Conservation (phyloP, 768 basidiomycete species). For the Suillus subluteus region DNA sequence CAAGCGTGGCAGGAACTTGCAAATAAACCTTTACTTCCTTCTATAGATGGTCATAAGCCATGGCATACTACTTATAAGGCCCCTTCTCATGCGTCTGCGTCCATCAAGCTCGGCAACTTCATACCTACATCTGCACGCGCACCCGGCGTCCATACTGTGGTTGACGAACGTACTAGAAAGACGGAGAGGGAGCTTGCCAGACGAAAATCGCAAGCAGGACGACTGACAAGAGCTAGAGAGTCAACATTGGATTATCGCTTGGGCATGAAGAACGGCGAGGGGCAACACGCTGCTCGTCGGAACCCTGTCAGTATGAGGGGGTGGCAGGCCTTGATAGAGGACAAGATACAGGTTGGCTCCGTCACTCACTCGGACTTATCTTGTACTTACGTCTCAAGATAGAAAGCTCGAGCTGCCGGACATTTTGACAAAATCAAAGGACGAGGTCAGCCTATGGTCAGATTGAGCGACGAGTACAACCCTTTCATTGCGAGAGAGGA, state of each 20-base stretch:
- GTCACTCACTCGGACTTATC: background rate
- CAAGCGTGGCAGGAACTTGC: constrained; percentile 27
- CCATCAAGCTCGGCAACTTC: constrained; percentile 56
- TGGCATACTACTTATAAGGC: constrained; percentile 72
- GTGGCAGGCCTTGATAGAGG: constrained; percentile 77
- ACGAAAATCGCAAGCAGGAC: constrained; percentile 53
- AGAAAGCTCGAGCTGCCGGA: constrained; percentile 72
- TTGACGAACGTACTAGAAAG: constrained; percentile 43
- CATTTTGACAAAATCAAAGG: constrained; percentile 76
- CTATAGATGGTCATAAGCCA: constrained; percentile 59
- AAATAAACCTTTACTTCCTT: constrained; percentile 55
- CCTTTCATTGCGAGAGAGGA: constrained; percentile 77
- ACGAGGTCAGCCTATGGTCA: constrained; percentile 54
- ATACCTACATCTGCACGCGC: constrained; percentile 28
- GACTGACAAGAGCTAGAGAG: constrained; percentile 68
- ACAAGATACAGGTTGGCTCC: constrained; percentile 70
- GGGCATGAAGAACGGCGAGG: constrained; percentile 40
- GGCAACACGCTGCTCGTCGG: constrained; percentile 30
- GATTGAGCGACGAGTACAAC: constrained; percentile 52
- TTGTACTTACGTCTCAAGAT: constrained; percentile 11
- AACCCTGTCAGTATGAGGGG: constrained; percentile 73
- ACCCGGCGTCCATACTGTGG: constrained; percentile 23
- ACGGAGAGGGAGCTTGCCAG: constrained; percentile 55
- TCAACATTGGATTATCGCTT: constrained; percentile 77
- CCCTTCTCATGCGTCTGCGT: constrained; percentile 56